Base-by-base conservation (phyloP, 805 yeast genomes). In the Tanozyma kutaoensis region DNA sequence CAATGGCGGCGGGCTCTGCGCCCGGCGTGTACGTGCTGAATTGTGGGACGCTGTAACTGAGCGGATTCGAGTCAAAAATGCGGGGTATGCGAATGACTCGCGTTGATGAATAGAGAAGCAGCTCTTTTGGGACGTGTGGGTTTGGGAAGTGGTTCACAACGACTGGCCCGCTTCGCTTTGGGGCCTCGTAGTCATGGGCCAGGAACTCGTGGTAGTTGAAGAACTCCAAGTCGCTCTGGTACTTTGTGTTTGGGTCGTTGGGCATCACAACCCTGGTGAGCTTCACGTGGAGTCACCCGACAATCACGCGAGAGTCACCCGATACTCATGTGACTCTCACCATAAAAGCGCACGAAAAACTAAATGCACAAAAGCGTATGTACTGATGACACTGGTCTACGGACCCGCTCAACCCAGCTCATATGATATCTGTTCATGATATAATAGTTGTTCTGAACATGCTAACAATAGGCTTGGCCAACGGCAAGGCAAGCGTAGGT, bases 131-230 rank as follows among this genome's bases (percentile, higher is more conserved):
- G 1, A 40, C 61, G 42, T 72, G 63, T 4, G 62, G 51, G 36
- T 75, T 73, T 5, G 84, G 85, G 41, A 75, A 78, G 46, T 77
- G 86, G 18, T 76, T 75, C 8, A 73, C 46, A 13, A 69, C 66
- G 8, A 73, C 37, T 2, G 38, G 32, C 14, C 13, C 7, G 23
- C n/a, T 10, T 19, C 23, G 11, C 13, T n/a, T 5, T 19, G 16
- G 23, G 13, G n/a, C n/a, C 15, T 31, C 27, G 45, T 60, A 58
- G 13, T 50, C 50, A 3, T 45, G 41, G 9, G 54, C 51, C 4
- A 65, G 37, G 40, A 55, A 72, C 43, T 77, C 86, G 41, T 77
- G 82, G 38, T 74, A 76, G 43, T 78, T 77, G 61, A 73, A 77
- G 43, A 71, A 75, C 29, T 32, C n/a, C 33, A 14, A 50, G 35